phyloP scores from a whole-genome alignment of 2,329 filamentous ascomycete species.

The Exophiala calicioides region DNA sequence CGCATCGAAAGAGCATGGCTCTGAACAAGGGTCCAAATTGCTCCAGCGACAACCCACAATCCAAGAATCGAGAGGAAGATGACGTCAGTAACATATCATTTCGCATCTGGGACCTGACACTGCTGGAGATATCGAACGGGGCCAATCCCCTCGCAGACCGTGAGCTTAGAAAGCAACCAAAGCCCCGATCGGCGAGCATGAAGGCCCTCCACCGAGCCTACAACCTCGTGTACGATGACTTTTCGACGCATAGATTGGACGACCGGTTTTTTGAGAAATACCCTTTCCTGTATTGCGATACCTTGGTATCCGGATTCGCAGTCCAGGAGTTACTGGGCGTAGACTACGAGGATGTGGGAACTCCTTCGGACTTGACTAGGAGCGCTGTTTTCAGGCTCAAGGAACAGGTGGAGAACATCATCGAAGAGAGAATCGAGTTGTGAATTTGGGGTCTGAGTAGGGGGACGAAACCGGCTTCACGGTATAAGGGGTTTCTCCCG shows the following conservation, averaged over 20 bases:
- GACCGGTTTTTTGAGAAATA: constrained; percentile 18
- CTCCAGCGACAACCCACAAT: background rate
- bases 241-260: constrained; percentile 64
- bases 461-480: too few relatives aligned
- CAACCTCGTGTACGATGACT: constrained; percentile 87
- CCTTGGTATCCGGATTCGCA: constrained; percentile 11
- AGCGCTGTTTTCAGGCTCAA: constrained; percentile 11
- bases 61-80: background rate
- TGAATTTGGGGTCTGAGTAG: too few relatives aligned
- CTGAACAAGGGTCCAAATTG: background rate
- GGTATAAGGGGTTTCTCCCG: too few relatives aligned
- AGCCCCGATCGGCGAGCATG: constrained; percentile 8
- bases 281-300: constrained; percentile 16
- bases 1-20: constrained; percentile 8
- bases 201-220: constrained; percentile 73
- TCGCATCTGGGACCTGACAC: constrained; percentile 18
- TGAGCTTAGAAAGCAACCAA: background rate
- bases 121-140: constrained; percentile 11
- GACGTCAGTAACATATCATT: constrained; percentile 12
- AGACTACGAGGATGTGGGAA: constrained; percentile 7
- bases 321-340: constrained; percentile 9
- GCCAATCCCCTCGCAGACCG: background rate
- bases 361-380: constrained; percentile 4
- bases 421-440: constrained; percentile 4
- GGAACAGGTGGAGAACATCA: constrained; percentile 6